phyloP scores from a whole-genome alignment of 1,284 basidiomycete species.

The Ganoderma leucocontextum region DNA sequence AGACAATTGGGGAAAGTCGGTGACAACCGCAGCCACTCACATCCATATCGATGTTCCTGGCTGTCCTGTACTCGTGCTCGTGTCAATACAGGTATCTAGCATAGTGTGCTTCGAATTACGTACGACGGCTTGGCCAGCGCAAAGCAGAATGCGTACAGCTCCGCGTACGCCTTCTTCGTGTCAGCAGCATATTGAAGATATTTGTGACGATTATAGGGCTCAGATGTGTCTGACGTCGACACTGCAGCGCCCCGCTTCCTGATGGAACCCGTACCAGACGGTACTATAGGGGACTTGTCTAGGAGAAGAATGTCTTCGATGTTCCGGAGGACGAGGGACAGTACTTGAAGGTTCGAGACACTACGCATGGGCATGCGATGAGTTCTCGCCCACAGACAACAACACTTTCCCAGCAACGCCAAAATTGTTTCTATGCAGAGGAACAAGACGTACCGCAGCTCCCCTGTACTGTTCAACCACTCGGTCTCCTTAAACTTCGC shows the following conservation, averaged over 20 bases:
- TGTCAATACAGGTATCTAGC: not conserved
- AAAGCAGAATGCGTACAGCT: slow-evolving; percentile 77
- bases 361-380: slow-evolving; percentile 44
- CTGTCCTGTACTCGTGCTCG: slow-evolving; percentile 32
- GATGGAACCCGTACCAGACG: slow-evolving; percentile 31
- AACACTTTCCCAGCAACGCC: not conserved
- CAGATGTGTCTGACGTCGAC: slow-evolving; percentile 17
- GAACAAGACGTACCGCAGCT: slow-evolving; percentile 58
- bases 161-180: slow-evolving; percentile 60
- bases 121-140: slow-evolving; percentile 71
- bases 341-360: slow-evolving; percentile 60
- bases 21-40: slow-evolving; percentile 46
- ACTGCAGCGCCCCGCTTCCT: slow-evolving; percentile 46
- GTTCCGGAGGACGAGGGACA: slow-evolving; percentile 62
- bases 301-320: slow-evolving; percentile 68
- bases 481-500: slow-evolving; percentile 70
- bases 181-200: slow-evolving; percentile 61
- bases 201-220: slow-evolving; percentile 61
- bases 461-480: slow-evolving; percentile 68
- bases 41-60: slow-evolving; percentile 82
- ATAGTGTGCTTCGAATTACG: slow-evolving; percentile 13
- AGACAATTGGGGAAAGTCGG: not conserved
- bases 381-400: not conserved
- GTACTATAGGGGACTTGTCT: slow-evolving; percentile 48
- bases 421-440: not conserved